Evolutionary conservation across 2,329 filamentous ascomycete species (phyloP), one percentile per base, ranked within the genome.

Genomic region (Cladophialophora yegresii): DNA sequence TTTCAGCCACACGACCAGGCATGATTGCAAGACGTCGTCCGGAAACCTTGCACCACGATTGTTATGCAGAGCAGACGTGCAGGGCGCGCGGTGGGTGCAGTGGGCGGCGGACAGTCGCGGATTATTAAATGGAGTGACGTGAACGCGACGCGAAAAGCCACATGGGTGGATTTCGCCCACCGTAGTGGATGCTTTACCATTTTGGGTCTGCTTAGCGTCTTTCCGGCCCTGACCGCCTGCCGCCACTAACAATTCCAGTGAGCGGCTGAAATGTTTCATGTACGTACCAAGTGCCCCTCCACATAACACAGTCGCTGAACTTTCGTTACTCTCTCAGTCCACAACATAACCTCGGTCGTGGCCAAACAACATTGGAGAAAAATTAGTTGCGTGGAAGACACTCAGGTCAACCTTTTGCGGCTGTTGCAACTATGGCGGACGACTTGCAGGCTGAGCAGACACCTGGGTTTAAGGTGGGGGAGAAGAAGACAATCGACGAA

Each of bases 401-500:
- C 16, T 16, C 16, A 43, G 16, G 16, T 16, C 16, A 43, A 43
- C n/a, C 16, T 13, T 30, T 40, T 33, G 40, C 23, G 12, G 16
- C 22, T 6, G 20, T 22, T 23, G 28, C 32, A 47, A 58, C 26
- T 33, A 91, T 91, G 89, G 83, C 87, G 71, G 92, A 96, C 67
- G 93, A 98, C 75, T 87, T 93, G 71, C 83, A 90, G 78, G 89
- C 92, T 69, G 90, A 95, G 82, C 85, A 89, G 81, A 97, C 93
- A 71, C 89, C 93, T 81, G 93, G 93, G 77, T 98, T 97, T 89
- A 97, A 96, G 87, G 90, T 97, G 76, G 93, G 92, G 72, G 92
- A 97, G 86, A 97, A 97, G 89, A 96, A 98, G 86, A 96, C 91
- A 73, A 85, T 99, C 75, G 91, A 93, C 70, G 91, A 97, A 79